phyloP scores from a whole-genome alignment of 768 basidiomycete species.

The Kondoa subrosea region DNA sequence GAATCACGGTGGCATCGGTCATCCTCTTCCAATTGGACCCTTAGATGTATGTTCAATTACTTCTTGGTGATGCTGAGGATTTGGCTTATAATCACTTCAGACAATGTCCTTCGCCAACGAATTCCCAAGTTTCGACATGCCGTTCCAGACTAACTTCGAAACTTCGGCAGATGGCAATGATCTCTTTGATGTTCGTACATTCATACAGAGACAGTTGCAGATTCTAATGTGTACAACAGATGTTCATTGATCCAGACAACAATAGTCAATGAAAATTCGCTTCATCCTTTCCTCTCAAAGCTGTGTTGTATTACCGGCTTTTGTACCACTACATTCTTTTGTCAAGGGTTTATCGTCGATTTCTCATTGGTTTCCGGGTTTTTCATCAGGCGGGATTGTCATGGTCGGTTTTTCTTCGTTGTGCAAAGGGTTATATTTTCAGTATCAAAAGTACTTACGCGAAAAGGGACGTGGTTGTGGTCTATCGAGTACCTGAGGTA shows the following conservation, averaged over 20 bases:
- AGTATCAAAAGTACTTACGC: too few species aligned
- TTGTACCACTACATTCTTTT: too few species aligned
- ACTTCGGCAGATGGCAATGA: not conserved
- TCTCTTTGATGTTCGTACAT: not conserved
- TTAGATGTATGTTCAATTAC: not conserved
- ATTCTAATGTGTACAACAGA: not conserved
- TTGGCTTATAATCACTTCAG: not conserved
- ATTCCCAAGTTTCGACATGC: not conserved
- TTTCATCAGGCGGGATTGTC: too few species aligned
- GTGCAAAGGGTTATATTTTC: too few species aligned
- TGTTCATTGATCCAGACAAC: not conserved
- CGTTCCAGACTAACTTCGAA: not conserved
- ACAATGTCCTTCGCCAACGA: not conserved
- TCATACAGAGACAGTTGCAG: not conserved
- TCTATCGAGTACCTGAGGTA: too few species aligned
- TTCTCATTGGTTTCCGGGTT: too few species aligned
- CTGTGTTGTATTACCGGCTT: too few species aligned
- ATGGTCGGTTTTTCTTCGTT: too few species aligned
- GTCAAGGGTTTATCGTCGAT: too few species aligned
- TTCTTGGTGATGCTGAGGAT: too few species aligned
- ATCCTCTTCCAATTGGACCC: not conserved
- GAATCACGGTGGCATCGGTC: not conserved
- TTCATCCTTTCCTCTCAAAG: not conserved
- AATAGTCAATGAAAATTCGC: not conserved
- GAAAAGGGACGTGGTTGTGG: too few species aligned